Evolutionary conservation across 1,284 basidiomycete genomes (phyloP).

Genomic region (Leccinum variabile): DNA sequence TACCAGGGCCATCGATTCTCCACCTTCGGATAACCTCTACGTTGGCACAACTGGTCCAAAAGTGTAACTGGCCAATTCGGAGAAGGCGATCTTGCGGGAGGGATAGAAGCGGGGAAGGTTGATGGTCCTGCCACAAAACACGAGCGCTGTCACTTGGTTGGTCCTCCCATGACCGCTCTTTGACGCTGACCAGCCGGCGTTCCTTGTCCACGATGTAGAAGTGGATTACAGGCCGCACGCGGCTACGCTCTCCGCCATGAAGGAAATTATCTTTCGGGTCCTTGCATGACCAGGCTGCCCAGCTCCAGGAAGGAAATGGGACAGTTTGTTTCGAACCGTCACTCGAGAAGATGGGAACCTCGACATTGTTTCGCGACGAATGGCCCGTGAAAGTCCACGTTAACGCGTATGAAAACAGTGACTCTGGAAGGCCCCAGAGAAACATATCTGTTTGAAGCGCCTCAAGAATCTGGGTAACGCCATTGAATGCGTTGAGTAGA

Average conservation of each 20-base stretch:
- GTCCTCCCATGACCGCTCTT: constrained; percentile 1
- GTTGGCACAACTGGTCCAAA: constrained; percentile 21
- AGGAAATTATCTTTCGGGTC: not conserved
- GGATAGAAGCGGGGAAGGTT: not conserved
- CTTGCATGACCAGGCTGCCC: constrained; percentile 15
- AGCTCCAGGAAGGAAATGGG: constrained; percentile 8
- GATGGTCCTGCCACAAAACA: not conserved
- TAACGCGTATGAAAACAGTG: constrained; percentile 16
- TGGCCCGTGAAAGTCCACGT: constrained; percentile 13
- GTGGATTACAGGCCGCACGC: constrained; percentile 8
- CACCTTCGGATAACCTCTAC: not conserved
- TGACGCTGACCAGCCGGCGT: constrained; percentile 4
- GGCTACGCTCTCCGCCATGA: fast-evolving
- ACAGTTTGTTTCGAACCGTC: constrained; percentile 6
- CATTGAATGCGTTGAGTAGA: constrained; percentile 20
- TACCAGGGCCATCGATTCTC: not conserved
- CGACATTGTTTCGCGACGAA: constrained; percentile 5
- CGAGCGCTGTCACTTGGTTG: not conserved
- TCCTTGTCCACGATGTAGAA: constrained; percentile 18
- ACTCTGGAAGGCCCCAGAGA: constrained; percentile 23
- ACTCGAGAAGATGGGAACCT: constrained; percentile 12
- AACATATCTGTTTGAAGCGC: constrained; percentile 18
- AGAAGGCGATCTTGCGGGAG: not conserved
- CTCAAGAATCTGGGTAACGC: constrained; percentile 3
- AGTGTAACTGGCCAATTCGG: constrained; percentile 12